Evolutionary conservation across 2,329 filamentous ascomycete species (phyloP).

Genomic region (Trichoderma sp.): DNA sequence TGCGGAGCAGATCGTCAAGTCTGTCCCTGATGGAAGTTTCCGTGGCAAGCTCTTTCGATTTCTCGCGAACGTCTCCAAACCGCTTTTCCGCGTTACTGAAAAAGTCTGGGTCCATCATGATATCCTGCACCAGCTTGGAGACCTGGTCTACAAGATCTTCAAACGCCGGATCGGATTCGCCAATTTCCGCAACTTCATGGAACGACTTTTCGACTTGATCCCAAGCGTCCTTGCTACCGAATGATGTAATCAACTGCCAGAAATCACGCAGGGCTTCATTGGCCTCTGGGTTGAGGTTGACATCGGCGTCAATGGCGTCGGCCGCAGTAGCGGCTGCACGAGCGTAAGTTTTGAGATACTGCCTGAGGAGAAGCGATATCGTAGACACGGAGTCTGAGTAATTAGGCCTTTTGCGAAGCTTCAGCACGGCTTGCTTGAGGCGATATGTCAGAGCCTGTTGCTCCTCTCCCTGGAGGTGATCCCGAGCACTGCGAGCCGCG

Average conservation of each 20-base stretch:
- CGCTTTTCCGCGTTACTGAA: conserved; percentile 71
- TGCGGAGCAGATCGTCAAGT: conserved; percentile 70
- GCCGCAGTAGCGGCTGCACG: conserved; percentile 70
- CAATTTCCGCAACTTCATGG: conserved; percentile 72
- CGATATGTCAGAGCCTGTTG: conserved; percentile 73
- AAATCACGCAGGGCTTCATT: conserved; percentile 78
- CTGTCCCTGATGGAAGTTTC: conserved; percentile 73
- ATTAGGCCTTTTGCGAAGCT: conserved; percentile 74
- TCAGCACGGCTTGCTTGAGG: conserved; percentile 74
- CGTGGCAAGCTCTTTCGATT: conserved; percentile 65
- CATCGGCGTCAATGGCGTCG: conserved; percentile 68
- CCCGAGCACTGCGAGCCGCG: conserved; percentile 70
- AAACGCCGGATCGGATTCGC: conserved; percentile 78
- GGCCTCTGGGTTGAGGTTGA: conserved; percentile 73
- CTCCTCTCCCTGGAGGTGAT: conserved; percentile 74
- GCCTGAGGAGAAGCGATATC: conserved; percentile 72
- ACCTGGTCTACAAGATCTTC: conserved; percentile 76
- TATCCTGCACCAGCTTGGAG: conserved; percentile 74
- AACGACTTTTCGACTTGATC: conserved; percentile 71
- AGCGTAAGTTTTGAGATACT: conserved; percentile 79
- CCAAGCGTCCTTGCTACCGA: conserved; percentile 78
- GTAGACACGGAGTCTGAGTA: conserved; percentile 87
- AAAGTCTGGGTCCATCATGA: conserved; percentile 85
- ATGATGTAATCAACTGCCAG: conserved; percentile 78
- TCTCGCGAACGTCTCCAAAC: conserved; percentile 55